Conservation (phyloP, 805 yeast species). For the Metschnikowia picachoensis region DNA sequence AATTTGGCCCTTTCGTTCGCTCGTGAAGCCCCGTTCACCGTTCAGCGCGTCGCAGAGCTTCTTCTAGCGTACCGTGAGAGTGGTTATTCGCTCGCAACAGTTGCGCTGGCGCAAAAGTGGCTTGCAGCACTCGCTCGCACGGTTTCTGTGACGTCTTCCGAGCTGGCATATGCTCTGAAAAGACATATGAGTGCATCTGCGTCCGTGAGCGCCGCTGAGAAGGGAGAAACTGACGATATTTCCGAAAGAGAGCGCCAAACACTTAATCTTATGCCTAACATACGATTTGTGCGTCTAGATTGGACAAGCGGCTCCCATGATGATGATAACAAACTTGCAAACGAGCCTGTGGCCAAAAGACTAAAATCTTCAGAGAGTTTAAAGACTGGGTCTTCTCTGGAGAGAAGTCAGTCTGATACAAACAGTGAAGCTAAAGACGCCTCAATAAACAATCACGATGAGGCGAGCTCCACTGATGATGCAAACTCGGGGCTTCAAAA, state of each 20-base stretch:
- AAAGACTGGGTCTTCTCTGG: no score
- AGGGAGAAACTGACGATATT: not conserved
- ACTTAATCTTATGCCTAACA: conserved; percentile 13
- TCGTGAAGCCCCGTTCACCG: conserved; percentile 18
- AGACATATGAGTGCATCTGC: conserved; percentile 1
- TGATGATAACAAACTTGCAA: not conserved
- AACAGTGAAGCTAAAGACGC: not conserved
- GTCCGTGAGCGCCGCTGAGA: not conserved
- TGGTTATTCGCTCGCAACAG: conserved; percentile 14
- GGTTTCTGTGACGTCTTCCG: conserved; percentile 13
- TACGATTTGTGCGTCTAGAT: conserved; percentile 11
- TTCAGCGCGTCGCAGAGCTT: conserved; percentile 17
- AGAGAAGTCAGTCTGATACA: no score
- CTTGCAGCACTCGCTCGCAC: conserved; percentile 14
- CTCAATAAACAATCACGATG: no score
- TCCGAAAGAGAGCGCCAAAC: conserved; percentile 8
- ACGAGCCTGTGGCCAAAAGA: not conserved
- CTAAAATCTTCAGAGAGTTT: not conserved
- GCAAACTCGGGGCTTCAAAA: no score
- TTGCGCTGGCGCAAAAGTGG: conserved; percentile 15
- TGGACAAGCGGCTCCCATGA: conserved; percentile 6
- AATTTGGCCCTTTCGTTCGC: conserved; percentile 27
- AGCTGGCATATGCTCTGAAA: conserved; percentile 2
- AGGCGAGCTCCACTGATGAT: no score
- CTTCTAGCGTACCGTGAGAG: conserved; percentile 12